Percentiles rank a stretch among this genome's conserved stretches.
These are phyloP conservation scores for Fusarium hostae DNA, from an alignment of 2,329 filamentous ascomycete genomes.

Conservation along the genomic window DNA sequence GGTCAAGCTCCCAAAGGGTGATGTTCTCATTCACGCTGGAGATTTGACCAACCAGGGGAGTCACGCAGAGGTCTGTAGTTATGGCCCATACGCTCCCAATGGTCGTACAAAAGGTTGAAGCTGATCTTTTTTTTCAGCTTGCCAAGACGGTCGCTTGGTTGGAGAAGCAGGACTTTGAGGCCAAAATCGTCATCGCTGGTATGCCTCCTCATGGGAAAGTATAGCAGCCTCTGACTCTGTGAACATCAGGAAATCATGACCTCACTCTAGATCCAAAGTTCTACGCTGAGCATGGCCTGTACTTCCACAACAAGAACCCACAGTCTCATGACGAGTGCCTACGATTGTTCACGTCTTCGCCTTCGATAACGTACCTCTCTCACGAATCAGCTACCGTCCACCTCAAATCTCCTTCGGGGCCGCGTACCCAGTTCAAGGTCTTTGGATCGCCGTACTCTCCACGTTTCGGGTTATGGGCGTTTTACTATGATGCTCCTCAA, in stretches of 20 bases:
- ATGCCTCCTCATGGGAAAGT: slow-evolving; percentile 25
- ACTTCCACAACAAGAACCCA: slow-evolving; percentile 66
- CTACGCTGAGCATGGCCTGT: slow-evolving; percentile 62
- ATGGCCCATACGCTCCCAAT: neutral
- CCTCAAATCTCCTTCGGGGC: slow-evolving; percentile 64
- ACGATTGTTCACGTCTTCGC: slow-evolving; percentile 63
- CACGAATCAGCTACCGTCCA: slow-evolving; percentile 66
- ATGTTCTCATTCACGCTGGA: slow-evolving; percentile 80
- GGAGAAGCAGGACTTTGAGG: slow-evolving; percentile 72
- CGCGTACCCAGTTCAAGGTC: slow-evolving; percentile 69
- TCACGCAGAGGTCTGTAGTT: slow-evolving; percentile 58
- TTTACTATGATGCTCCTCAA: slow-evolving; percentile 64
- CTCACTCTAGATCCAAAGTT: slow-evolving; percentile 75
- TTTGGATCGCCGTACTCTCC: slow-evolving; percentile 79
- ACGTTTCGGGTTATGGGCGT: slow-evolving; percentile 69
- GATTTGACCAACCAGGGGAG: slow-evolving; percentile 81
- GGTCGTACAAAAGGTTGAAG: neutral
- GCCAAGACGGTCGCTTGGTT: slow-evolving; percentile 74
- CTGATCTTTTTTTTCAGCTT: slow-evolving; percentile 52
- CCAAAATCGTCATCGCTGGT: slow-evolving; percentile 78
- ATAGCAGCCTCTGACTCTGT: slow-evolving; percentile 15
- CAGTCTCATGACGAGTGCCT: slow-evolving; percentile 66
- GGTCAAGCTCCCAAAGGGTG: slow-evolving; percentile 73
- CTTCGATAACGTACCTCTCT: slow-evolving; percentile 71
- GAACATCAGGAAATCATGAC: slow-evolving; percentile 76